These are phyloP conservation scores for Crithidia bombi DNA, from an alignment of 208 protist genomes.

Conservation along the genomic window DNA sequence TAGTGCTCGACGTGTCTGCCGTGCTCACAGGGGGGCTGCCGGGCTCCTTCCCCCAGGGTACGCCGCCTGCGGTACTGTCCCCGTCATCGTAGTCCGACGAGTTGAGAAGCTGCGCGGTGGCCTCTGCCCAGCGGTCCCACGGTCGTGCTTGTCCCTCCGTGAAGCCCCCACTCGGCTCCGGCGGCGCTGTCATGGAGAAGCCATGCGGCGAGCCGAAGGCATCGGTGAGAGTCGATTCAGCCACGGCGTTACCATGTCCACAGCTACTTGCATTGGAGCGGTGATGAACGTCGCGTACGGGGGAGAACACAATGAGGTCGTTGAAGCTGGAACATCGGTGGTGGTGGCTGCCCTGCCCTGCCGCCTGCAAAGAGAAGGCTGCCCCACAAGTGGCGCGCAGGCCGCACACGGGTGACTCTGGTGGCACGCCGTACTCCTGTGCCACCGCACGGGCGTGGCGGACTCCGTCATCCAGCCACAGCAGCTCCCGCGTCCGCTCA, in stretches of 20 bases:
- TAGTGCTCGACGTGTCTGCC: not conserved
- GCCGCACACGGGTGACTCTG: not conserved
- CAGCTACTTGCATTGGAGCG: not conserved
- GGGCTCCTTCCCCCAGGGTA: not conserved
- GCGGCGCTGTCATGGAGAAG: slow-evolving; percentile 14
- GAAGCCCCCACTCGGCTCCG: not conserved
- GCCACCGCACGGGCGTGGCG: slow-evolving; percentile 4
- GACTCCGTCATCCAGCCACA: slow-evolving; percentile 12
- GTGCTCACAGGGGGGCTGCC: not conserved
- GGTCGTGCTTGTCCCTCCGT: not conserved
- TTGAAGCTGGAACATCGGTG: not conserved
- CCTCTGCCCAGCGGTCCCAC: not conserved
- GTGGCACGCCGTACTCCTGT: slow-evolving; percentile 11
- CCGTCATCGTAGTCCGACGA: not conserved
- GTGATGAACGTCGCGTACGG: not conserved
- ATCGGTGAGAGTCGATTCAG: not conserved
- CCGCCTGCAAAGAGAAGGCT: too few relatives aligned
- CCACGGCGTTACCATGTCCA: not conserved
- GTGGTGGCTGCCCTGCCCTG: not conserved
- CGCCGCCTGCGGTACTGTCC: not conserved
- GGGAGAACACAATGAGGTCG: slow-evolving; percentile 13
- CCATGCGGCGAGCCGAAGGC: not conserved
- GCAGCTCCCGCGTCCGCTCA: not conserved
- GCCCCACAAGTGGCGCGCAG: too few relatives aligned
- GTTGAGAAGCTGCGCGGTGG: not conserved